Conservation (phyloP, 805 yeast species). For the Nakazawaea ernobii region DNA sequence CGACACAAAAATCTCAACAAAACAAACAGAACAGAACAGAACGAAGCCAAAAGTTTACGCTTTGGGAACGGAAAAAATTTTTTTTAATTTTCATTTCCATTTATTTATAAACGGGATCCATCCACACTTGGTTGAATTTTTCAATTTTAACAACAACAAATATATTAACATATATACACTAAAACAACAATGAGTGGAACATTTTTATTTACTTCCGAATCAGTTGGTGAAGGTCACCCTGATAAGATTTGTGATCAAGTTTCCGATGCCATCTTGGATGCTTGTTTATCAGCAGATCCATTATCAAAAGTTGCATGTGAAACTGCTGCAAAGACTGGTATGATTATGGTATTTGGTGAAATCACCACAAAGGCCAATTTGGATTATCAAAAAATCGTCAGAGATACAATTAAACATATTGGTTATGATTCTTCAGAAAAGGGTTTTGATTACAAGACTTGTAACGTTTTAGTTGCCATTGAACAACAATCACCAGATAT, state of each 20-base stretch:
- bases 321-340: constrained; percentile 98
- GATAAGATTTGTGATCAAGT: constrained; percentile 98
- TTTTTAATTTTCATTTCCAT: no score
- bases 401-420: constrained; percentile 97
- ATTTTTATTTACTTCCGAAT: constrained; percentile 75
- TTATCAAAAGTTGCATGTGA: constrained; percentile 99
- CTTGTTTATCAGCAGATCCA: constrained; percentile 93
- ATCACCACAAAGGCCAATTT: constrained; percentile 94
- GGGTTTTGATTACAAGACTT: constrained; percentile 98
- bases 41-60: background rate
- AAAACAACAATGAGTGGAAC: constrained; percentile 28
- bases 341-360: constrained; percentile 99
- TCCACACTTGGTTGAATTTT: background rate
- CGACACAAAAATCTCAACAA: background rate
- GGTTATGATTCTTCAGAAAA: constrained; percentile 95
- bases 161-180: background rate
- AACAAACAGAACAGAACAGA: background rate
- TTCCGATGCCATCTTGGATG: constrained; percentile 96
- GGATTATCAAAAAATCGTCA: constrained; percentile 95
- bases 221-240: constrained; percentile 94
- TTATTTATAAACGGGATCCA: background rate
- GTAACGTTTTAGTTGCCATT: constrained; percentile 97
- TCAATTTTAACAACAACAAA: background rate
- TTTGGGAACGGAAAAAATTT: background rate
- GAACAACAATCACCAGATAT: constrained; percentile 99